A percentile compares a stretch with the other conserved stretches of the same genome.
Conservation (phyloP, 768 basidiomycete genomes). For the Lentinula aciculospora region DNA sequence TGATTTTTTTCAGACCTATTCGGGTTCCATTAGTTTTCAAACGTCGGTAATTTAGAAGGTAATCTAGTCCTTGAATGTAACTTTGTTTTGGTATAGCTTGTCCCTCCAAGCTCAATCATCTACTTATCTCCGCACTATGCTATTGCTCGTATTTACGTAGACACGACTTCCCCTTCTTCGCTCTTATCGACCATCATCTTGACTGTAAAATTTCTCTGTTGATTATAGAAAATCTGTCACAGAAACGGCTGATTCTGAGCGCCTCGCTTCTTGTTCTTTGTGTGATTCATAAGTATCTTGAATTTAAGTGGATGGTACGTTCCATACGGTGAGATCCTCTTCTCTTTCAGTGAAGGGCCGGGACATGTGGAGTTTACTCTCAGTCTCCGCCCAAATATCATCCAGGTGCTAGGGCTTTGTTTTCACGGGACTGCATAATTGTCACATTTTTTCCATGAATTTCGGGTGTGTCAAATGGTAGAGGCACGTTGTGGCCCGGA, state of each 20-base stretch:
- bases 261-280: background rate
- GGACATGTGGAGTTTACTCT: background rate
- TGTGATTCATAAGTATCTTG: background rate
- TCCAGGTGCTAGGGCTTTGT: background rate
- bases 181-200: too few relatives aligned
- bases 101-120: too few relatives aligned
- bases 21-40: slow-evolving; percentile 28
- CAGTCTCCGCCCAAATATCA: background rate
- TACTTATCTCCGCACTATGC: too few relatives aligned
- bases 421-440: background rate
- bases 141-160: too few relatives aligned
- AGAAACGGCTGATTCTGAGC: background rate
- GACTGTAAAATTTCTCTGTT: too few relatives aligned
- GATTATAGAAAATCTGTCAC: background rate
- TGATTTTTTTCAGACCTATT: slow-evolving; percentile 19
- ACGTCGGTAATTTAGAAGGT: slow-evolving; percentile 11
- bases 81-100: too few relatives aligned
- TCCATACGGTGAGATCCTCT: background rate
- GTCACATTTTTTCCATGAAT: background rate
- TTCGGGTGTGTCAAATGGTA: background rate
- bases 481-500: background rate
- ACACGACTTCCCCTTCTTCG: too few relatives aligned
- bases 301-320: background rate
- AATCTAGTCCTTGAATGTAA: too few relatives aligned
- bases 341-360: background rate